These are phyloP conservation scores for Ceratocystis alfenasii DNA, from an alignment of 2,329 filamentous ascomycete species.

Conservation along the genomic window DNA sequence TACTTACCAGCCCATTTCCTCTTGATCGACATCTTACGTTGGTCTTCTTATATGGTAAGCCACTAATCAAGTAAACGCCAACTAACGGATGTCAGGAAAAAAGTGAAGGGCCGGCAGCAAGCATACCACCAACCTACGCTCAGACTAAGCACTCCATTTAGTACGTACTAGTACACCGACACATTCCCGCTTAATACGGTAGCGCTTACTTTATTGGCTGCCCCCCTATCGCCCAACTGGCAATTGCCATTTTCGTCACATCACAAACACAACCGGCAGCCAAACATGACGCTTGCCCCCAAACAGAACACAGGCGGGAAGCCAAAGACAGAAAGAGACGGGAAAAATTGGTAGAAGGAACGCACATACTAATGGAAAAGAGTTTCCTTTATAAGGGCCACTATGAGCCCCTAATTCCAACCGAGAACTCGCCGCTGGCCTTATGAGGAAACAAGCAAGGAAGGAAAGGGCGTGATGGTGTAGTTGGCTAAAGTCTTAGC, in stretches of 20 bases:
- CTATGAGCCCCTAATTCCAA: slow-evolving; percentile 5
- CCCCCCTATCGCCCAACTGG: neutral
- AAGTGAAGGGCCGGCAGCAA: too few relatives aligned
- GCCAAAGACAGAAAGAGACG: neutral
- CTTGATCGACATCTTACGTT: too few relatives aligned
- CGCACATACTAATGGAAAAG: neutral
- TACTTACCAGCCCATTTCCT: neutral
- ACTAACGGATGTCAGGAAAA: too few relatives aligned
- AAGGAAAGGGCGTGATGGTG: slow-evolving; percentile 8
- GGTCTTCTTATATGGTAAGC: too few relatives aligned
- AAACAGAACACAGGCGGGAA: neutral
- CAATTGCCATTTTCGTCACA: slow-evolving; percentile 6
- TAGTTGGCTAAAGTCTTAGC: slow-evolving; percentile 8
- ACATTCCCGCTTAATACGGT: neutral
- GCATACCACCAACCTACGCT: too few relatives aligned
- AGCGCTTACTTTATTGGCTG: neutral
- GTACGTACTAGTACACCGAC: neutral
- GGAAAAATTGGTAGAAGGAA: neutral
- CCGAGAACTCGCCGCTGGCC: slow-evolving; percentile 10
- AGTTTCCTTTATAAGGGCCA: slow-evolving; percentile 9
- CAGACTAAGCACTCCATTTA: neutral
- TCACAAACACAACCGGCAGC: neutral
- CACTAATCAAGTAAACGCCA: too few relatives aligned
- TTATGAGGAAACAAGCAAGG: slow-evolving; percentile 7
- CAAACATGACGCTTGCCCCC: slow-evolving; percentile 7